Evolutionary conservation across 176 grass and related monocot species (phyloP), one percentile per base, ranked within the genome.

Genomic region (Secale cereale): DNA sequence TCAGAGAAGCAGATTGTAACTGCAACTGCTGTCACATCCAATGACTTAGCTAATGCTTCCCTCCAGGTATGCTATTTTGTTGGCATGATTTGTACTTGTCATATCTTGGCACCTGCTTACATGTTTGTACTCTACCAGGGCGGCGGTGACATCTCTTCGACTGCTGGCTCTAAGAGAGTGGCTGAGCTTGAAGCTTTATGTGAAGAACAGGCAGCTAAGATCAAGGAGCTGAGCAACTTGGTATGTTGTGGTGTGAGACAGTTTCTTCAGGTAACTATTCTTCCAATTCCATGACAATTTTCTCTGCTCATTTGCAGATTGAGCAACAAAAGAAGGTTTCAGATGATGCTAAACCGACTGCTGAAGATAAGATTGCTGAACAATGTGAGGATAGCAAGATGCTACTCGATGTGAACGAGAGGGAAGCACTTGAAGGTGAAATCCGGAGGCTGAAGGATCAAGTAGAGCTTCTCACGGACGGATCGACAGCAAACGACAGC

Each of bases 141-240:
- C 32, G 32, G 32, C 1, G 71, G 64, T 48, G 81, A 69, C 36
- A 80, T 52, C 26, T 14, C 30, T 56, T 70, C 68, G 48, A 61
- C 23, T 74, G 85, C 72, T 81, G 71, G 62, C 25, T 93, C 91
- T 7, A 88, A 76, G 88, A 94, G 91, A 89, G 93, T 92, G 76
- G 73, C 64, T 72, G 91, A 94, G 33, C 93, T 99, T 54, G 90
- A 99, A 92, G 88, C 79, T 80, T 83, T 98, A 74, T 98, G 97
- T 85, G 84, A 89, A 83, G 90, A 99, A 77, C 97, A 96, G 77
- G 93, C 79, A 73, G 83, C 78, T 79, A 99, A 84, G 86, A 94
- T 96, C 62, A 89, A 94, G 75, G 76, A 92, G 80, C 79, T 96
- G 45, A 91, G 54, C 37, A 67, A 64, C 82, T 73, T 92, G 82